phyloP scores from a whole-genome alignment of 2,329 filamentous ascomycete genomes.

The Polytolypa hystricis region DNA sequence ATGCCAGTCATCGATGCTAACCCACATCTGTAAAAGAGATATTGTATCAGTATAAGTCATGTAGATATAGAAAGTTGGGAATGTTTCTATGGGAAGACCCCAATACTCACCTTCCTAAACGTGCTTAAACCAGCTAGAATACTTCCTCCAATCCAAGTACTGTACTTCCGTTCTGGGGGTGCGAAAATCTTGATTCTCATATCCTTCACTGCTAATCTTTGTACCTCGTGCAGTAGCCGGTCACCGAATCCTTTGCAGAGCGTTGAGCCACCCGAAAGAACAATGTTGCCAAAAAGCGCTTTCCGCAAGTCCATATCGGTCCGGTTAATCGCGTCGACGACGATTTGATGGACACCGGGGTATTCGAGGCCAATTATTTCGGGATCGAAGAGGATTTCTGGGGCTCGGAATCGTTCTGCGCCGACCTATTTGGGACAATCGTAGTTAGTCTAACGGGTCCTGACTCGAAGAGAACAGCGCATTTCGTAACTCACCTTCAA shows the following conservation, averaged over 20 bases:
- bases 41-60: neutral
- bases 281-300: conserved; percentile 88
- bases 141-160: conserved; percentile 96
- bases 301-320: conserved; percentile 95
- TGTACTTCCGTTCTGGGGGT: conserved; percentile 94
- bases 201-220: conserved; percentile 89
- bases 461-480: neutral
- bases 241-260: conserved; percentile 96
- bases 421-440: conserved; percentile 54
- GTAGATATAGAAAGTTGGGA: conserved; percentile 4
- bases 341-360: conserved; percentile 92
- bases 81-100: neutral
- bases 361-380: conserved; percentile 96
- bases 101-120: conserved; percentile 73
- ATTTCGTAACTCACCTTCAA: conserved; percentile 54
- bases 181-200: conserved; percentile 99
- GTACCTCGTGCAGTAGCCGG: conserved; percentile 80
- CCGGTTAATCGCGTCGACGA: conserved; percentile 88
- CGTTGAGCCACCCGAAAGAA: conserved; percentile 90
- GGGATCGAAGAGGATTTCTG: conserved; percentile 94
- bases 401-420: conserved; percentile 85
- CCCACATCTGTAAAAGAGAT: conserved; percentile 70
- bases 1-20: conserved; percentile 98
- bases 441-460: neutral
- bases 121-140: conserved; percentile 95